Percentiles rank a stretch among this genome's conserved stretches.
Conservation (phyloP, 108 stramenopile species). For the Pseudonitzschia multistriata region DNA sequence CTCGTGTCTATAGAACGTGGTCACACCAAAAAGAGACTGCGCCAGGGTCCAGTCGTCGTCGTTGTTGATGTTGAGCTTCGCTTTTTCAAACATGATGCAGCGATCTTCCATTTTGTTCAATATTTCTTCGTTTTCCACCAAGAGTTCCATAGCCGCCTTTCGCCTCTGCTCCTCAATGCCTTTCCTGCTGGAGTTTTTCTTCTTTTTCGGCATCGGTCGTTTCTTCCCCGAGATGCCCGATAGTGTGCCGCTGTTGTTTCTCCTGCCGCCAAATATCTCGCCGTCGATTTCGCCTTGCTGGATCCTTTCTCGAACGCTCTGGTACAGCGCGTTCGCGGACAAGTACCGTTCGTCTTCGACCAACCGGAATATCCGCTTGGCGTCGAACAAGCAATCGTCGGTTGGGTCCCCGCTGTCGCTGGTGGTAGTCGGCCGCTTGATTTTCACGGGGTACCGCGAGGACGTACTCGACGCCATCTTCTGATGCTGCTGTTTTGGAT, state of each 20-base stretch:
- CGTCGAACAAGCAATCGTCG: constrained; percentile 41
- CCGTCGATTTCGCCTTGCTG: neutral
- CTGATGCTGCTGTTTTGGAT: neutral
- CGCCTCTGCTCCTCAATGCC: neutral
- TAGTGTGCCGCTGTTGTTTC: neutral
- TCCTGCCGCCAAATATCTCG: neutral
- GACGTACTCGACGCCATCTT: neutral
- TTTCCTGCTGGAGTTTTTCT: neutral
- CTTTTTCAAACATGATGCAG: constrained; percentile 37
- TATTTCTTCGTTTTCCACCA: constrained; percentile 19
- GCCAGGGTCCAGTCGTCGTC: constrained; percentile 60
- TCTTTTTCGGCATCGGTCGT: neutral
- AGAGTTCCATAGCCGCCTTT: neutral
- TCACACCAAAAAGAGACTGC: constrained; percentile 77
- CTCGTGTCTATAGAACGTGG: constrained; percentile 77
- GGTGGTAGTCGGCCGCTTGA: constrained; percentile 31
- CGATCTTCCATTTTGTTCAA: constrained; percentile 30
- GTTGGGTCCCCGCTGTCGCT: constrained; percentile 50
- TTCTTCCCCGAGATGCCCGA: neutral
- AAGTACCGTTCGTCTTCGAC: constrained; percentile 78
- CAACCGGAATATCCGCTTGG: constrained; percentile 47
- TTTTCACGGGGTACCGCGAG: neutral
- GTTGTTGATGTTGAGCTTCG: constrained; percentile 38
- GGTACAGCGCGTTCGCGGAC: constrained; percentile 49
- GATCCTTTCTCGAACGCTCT: constrained; percentile 33